Evolutionary conservation across 2,329 filamentous ascomycete species (phyloP).

Genomic region (Penicillium oxalicum): DNA sequence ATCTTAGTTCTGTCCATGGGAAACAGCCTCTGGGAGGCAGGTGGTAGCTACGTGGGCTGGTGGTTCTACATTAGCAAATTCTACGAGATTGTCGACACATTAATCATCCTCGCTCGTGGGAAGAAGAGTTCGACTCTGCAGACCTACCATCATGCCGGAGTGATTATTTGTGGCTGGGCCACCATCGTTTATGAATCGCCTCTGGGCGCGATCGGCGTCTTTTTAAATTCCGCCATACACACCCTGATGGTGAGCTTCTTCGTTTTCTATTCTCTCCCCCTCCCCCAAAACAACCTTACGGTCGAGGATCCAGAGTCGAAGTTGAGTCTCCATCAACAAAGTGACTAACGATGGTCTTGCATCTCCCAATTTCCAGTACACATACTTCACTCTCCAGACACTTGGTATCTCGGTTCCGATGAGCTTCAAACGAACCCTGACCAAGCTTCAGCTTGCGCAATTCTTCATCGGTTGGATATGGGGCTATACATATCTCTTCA

Average conservation of each 20-base stretch:
- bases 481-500: slow-evolving; percentile 2
- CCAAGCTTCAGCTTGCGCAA: slow-evolving; percentile 12
- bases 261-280: background rate
- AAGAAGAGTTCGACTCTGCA: slow-evolving; percentile 14
- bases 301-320: too few relatives aligned
- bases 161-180: slow-evolving; percentile 10
- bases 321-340: too few relatives aligned
- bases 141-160: slow-evolving; percentile 14
- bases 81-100: slow-evolving; percentile 14
- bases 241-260: slow-evolving; percentile 12
- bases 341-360: too few relatives aligned
- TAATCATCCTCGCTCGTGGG: slow-evolving; percentile 11
- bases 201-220: background rate
- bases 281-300: background rate
- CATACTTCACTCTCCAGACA: slow-evolving; percentile 13
- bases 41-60: slow-evolving; percentile 9
- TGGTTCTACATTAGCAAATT: slow-evolving; percentile 15
- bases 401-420: slow-evolving; percentile 6
- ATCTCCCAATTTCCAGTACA: slow-evolving; percentile 3
- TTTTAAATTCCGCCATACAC: slow-evolving; percentile 9
- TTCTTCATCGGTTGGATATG: slow-evolving; percentile 9
- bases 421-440: slow-evolving; percentile 9
- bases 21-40: slow-evolving; percentile 2
- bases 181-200: slow-evolving; percentile 9
- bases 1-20: slow-evolving; percentile 1